These are phyloP conservation scores for Trypanosoma melophagium DNA, from an alignment of 208 protist species.

Conservation along the genomic window DNA sequence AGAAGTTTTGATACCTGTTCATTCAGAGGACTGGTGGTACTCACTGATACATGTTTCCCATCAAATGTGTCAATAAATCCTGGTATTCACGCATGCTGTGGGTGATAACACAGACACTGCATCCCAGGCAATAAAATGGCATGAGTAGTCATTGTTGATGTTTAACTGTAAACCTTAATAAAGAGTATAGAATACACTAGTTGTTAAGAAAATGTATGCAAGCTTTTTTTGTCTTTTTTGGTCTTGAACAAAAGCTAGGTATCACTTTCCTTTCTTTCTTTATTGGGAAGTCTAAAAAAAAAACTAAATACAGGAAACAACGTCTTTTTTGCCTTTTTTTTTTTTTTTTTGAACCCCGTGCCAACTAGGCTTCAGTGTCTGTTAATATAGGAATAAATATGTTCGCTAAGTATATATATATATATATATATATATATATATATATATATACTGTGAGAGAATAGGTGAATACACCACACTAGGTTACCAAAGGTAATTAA, in stretches of 20 bases:
- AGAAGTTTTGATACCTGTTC: conserved; percentile 28
- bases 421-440: conserved; percentile 13
- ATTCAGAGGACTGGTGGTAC: conserved; percentile 13
- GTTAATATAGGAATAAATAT: background rate
- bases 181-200: too few relatives aligned
- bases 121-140: conserved; percentile 17
- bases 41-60: conserved; percentile 27
- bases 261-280: background rate
- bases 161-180: background rate
- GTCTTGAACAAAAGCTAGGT: too few relatives aligned
- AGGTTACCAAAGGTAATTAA: too few relatives aligned
- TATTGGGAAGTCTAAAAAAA: background rate
- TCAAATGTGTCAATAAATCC: conserved; percentile 33
- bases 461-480: too few relatives aligned
- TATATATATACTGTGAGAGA: too few relatives aligned
- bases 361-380: background rate
- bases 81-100: conserved; percentile 31
- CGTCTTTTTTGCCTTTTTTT: too few relatives aligned
- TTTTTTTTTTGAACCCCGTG: background rate
- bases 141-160: background rate
- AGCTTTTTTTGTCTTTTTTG: background rate
- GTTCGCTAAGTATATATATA: background rate
- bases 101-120: conserved; percentile 33
- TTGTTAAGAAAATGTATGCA: background rate
- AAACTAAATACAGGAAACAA: too few relatives aligned